These are phyloP conservation scores for Candida vartiovaarae DNA, from an alignment of 805 yeast genomes.

Conservation along the genomic window DNA sequence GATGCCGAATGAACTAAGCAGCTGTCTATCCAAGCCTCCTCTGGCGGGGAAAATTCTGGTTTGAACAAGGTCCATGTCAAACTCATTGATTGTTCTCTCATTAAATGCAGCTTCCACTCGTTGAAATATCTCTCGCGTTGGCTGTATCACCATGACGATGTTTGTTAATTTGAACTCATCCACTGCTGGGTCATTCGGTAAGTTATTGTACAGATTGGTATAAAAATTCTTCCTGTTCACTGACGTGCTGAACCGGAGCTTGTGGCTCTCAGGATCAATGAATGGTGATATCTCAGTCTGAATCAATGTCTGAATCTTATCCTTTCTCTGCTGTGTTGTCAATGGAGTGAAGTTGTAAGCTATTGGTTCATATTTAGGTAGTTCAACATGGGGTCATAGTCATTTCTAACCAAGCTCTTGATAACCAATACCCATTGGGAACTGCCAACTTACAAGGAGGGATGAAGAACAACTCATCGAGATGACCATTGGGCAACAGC, in stretches of 20 bases:
- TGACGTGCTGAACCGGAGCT: not conserved
- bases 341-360: slow-evolving; percentile 19
- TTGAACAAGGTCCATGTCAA: slow-evolving; percentile 47
- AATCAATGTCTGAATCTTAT: slow-evolving; percentile 8
- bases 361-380: slow-evolving; percentile 10
- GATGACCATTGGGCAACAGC: slow-evolving; percentile 27
- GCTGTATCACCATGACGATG: slow-evolving; percentile 54
- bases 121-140: slow-evolving; percentile 27
- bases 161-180: slow-evolving; percentile 29
- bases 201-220: slow-evolving; percentile 29
- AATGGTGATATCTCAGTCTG: slow-evolving; percentile 4
- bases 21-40: slow-evolving; percentile 13
- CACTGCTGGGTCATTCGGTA: slow-evolving; percentile 29
- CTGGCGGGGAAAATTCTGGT: slow-evolving; percentile 26
- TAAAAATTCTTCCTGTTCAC: slow-evolving; percentile 12
- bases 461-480: slow-evolving; percentile 47
- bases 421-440: slow-evolving; percentile 38
- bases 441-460: slow-evolving; percentile 42
- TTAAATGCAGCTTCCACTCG: slow-evolving; percentile 17
- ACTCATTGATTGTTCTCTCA: slow-evolving; percentile 29
- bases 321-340: slow-evolving; percentile 16
- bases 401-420: slow-evolving; percentile 21
- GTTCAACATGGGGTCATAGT: slow-evolving; percentile 1
- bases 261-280: not conserved
- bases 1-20: not conserved